Evolutionary conservation across 148 eudicot genomes (phyloP), one percentile per base, ranked within the genome.

Genomic region (Limonium bicolor): DNA sequence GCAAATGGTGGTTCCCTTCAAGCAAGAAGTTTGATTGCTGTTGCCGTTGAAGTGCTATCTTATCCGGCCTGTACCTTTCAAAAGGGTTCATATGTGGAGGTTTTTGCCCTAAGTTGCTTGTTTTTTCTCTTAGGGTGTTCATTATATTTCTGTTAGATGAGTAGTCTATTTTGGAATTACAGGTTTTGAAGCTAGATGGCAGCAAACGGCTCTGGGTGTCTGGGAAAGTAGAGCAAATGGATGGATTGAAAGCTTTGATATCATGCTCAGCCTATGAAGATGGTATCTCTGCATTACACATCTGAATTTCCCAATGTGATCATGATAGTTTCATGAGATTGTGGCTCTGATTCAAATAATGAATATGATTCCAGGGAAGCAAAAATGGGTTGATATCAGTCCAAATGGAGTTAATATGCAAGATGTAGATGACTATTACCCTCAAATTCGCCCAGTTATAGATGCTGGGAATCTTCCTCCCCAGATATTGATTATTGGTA

Each of bases 11-110:
- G 46, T 33, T 41, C 55, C 36, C 44, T 19, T 36, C 25, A 22
- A 58, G 27, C 27, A 24, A 43, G 23, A 39, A 37, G 29, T 38
- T 27, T 15, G 27, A 30, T 32, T 51, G 16, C 47, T 37, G 55
- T 39, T 11, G 28, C 25, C 26, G 41, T 52, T 14, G 63, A 59
- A 35, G 42, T 36, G 11, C 48, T 48, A n/a, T 9, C 42, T 13
- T 46, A 50, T 34, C 54, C 50, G n/a, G 28, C 40, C 58, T 57
- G 61, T 14, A 20, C 20, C 51, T 30, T 58, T 46, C 60, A 31
- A 33, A 58, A 68, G 62, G 67, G 68, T 24, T 57, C 71, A 33
- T 45, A 43, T 16, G 71, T 66, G 53, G 71, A 68, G 80, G 74
- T 73, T 38, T n/a, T 48, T 38, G 21, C 62, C 40, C 50, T 39